Evolutionary conservation across 495 filamentous ascomycete genomes (phyloP), one percentile per base, ranked within the genome.

Genomic region (Annulohypoxylon nitens): DNA sequence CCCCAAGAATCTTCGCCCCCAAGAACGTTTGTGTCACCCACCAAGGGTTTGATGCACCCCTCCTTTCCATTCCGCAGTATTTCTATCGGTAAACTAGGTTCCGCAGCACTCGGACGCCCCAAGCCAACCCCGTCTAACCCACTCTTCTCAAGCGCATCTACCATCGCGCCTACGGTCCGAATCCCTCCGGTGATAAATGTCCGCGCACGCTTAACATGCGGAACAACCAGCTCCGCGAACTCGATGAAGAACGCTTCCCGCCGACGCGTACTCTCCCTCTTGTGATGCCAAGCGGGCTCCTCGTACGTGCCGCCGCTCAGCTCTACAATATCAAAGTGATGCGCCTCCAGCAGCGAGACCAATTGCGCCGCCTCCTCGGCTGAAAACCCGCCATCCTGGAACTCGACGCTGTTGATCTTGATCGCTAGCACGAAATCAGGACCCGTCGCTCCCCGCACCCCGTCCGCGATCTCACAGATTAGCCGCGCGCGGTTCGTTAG

Each of bases 371-470:
- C 86, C 53, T 91, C 90, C 16, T 86, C 83, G 6, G 86, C 76
- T 39, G 82, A 66, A 75, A 91, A 87, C 10, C 89, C 90, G 14
- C 83, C 78, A 25, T 72, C 73, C 75, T 93, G 88, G 78, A 91
- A 91, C 76, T 92, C 89, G 69, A 90, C 89, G 74, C 85, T 89
- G 79, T 92, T 92, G 76, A 92, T 81, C 80, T 92, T 92, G 78
- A 91, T 89, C 43, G 83, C 82, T 36, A 92, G 72, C 41, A 90
- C 85, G 81, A 92, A 92, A 51, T 47, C 83, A 14, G 74, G 80
- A 41, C 64, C 81, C 7, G 79, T 82, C 0, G 82, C 83, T 0
- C 74, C 70, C 39, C 86, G 86, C 68, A 90, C 83, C 5, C 80
- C 86, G 23, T 80, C 61, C 2, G 83, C 83, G 51, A 92, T 82